These are phyloP conservation scores for Puccinia horiana DNA, from an alignment of 1,284 basidiomycete genomes.

Conservation along the genomic window DNA sequence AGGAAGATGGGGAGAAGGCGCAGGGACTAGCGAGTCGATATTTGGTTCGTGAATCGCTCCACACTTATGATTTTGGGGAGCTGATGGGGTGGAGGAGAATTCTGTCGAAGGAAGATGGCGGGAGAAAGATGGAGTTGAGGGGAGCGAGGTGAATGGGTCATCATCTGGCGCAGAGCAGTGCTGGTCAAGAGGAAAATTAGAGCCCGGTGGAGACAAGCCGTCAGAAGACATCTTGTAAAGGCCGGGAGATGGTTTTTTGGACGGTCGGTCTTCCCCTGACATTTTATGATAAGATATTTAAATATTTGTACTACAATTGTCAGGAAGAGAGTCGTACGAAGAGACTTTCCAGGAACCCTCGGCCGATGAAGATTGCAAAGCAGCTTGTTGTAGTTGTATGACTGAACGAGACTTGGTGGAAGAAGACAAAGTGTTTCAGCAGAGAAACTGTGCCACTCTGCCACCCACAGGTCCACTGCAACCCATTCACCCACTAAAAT, in stretches of 20 bases:
- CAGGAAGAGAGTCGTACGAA: no score
- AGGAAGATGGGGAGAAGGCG: neutral
- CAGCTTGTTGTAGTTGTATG: no score
- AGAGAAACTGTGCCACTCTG: neutral
- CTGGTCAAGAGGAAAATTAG: neutral
- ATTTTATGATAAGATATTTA: neutral
- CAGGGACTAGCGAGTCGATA: neutral
- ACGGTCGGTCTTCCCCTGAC: no score
- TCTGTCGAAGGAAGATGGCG: neutral
- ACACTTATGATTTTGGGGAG: neutral
- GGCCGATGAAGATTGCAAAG: no score
- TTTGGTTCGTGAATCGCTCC: neutral
- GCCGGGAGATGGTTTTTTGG: neutral
- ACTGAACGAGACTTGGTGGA: no score
- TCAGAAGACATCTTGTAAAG: neutral
- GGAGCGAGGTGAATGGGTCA: conserved; percentile 8
- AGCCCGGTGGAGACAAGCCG: neutral
- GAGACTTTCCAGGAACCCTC: no score
- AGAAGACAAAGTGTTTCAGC: neutral
- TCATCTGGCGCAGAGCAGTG: neutral
- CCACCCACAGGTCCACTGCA: neutral
- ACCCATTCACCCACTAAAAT: no score
- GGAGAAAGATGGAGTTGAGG: neutral
- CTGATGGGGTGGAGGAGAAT: neutral
- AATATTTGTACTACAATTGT: neutral